Base-by-base conservation (phyloP, 306 rosid species). In the Quercus engelmannii region DNA sequence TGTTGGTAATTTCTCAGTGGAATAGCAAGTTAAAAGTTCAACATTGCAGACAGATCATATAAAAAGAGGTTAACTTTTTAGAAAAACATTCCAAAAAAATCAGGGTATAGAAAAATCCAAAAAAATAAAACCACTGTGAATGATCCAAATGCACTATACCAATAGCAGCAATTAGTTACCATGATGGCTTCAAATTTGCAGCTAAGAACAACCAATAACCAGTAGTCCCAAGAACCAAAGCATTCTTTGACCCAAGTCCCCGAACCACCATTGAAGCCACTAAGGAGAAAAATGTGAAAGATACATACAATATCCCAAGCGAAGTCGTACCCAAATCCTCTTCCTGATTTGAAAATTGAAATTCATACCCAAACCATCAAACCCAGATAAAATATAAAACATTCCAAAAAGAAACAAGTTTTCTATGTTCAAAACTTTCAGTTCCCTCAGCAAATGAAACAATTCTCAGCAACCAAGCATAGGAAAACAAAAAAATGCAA, bases 151-250 rank as follows among this genome's bases (percentile, higher is more conserved):
- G 15, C 30, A 14, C 69, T 33, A 23, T 28, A 33, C 55, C 72
- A 79, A 51, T 1, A 69, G 73, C 46, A 30, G 46, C 11, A 38
- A 38, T 38, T 38, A 38, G 65, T 69, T 84, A 95, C 99, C 99
- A 95, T 80, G 82, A 80, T 0, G 99, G 94, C 82, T 83, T 89
- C 89, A 95, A 87, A 78, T 95, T 95, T 10, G 97, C 99, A 74
- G 99, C 99, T 6, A 91, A 87, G 49, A 91, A 95, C 38, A 93
- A 49, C 89, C 92, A 86, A 83, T 95, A 95, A 46, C 99, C 99
- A 80, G 87, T 87, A 3, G 98, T 89, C 23, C 99, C 99, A 73
- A 95, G 80, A 82, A 91, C 49, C 86, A 95, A 83, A 82, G 99
- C 93, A 63, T 84, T 90, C 88, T 95, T 95, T 18, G 98, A 77